A percentile compares a stretch with the other conserved stretches of the same genome.
phyloP scores from a whole-genome alignment of 1,284 basidiomycete genomes.

The Pseudozyma flocculosa region DNA sequence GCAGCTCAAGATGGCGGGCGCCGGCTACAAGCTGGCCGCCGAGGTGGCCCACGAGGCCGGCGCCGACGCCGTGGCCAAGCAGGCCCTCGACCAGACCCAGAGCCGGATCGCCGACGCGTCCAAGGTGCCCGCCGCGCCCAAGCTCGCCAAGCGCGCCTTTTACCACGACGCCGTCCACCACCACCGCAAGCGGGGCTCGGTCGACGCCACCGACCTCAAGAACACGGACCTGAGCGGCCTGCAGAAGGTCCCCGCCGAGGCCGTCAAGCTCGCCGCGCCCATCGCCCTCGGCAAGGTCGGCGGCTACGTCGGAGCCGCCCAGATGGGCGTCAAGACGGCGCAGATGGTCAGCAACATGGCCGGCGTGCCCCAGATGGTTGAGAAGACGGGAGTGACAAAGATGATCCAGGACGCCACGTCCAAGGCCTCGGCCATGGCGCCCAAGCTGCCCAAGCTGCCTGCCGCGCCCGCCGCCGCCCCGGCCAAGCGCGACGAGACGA shows the following conservation, averaged over 20 bases:
- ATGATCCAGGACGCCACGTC: background rate
- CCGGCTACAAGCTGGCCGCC: background rate
- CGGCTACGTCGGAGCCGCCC: background rate
- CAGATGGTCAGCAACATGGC: background rate
- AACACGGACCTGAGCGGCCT: constrained; percentile 18
- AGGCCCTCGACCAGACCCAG: background rate
- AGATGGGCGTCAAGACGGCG: background rate
- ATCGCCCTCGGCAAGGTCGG: constrained; percentile 1
- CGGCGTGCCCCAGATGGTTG: background rate
- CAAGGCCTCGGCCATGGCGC: background rate
- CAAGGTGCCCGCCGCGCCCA: too few relatives aligned
- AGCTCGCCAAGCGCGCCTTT: too few relatives aligned
- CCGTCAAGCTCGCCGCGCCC: constrained; percentile 7
- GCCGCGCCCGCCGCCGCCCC: too few relatives aligned
- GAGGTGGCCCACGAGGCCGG: background rate
- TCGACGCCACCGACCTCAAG: constrained; percentile 4
- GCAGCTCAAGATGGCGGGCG: background rate
- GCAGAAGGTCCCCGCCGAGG: constrained; percentile 4
- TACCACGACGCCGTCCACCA: too few relatives aligned
- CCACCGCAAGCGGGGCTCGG: background rate
- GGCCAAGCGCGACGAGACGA: background rate
- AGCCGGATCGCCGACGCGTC: too few relatives aligned
- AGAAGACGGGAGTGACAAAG: background rate
- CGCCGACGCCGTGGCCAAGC: background rate
- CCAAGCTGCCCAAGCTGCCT: background rate